Base-by-base conservation (phyloP, 805 yeast genomes). In the Torulaspora delbrueckii region DNA sequence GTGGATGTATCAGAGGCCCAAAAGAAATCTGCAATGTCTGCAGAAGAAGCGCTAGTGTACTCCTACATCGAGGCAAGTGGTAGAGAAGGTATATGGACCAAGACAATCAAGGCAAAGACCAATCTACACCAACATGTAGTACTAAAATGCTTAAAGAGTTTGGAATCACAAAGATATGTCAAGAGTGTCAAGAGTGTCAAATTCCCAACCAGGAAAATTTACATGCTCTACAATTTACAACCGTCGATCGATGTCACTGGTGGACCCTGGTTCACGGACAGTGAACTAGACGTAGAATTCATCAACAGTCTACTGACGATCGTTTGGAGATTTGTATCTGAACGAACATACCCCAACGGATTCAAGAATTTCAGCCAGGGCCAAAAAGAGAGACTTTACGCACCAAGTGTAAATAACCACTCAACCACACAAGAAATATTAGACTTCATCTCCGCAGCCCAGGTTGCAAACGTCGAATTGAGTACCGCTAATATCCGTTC, bases 221-320 rank as follows among this genome's bases (percentile, higher is more conserved):
- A 91, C 67, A 93, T 93, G 98, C 74, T 93, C 43, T 91, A 90
- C 63, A 82, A 87, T 60, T 71, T 93, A 54, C 96, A 89, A 62
- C 99, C 99, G 4, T 84, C 95, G 3, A 82, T 87, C 26, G 98
- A 91, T 54, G 93, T 93, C 31, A 93, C 98, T 0, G 99, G 99
- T 53, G 99, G 99, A 4, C 98, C 98, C 3, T 93, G 99, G 99
- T 93, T 90, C 62, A 89, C 97, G 0, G 99, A 93, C 62, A 81
- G 90, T 28, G 98, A 93, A 66, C 73, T 93, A 46, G 99, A 93
- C 62, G 81, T 88, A 2, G 98, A 91, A 65, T 93, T 93, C 59
- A 90, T 93, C 47, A 91, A 87, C 54, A 80, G 88, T 39, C 69
- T 93, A 45, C 66, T 87, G 53, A 80, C 87, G 16, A 90, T 90